phyloP scores from a whole-genome alignment of 805 yeast species.

The Ogataea wickerhamii region DNA sequence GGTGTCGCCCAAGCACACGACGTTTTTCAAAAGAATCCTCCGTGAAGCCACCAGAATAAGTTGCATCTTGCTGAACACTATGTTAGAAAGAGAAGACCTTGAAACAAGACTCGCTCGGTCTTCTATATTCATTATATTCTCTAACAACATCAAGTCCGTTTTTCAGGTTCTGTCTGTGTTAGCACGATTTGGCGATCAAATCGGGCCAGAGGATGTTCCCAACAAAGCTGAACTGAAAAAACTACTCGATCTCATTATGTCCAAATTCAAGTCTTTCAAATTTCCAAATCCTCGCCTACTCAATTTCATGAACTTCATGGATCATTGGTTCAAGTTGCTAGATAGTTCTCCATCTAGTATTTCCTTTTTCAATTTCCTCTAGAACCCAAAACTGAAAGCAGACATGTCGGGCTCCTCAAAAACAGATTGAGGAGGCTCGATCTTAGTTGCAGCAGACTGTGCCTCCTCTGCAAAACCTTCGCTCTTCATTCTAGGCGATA shows the following conservation, averaged over 20 bases:
- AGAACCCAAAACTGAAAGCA: conserved; percentile 53
- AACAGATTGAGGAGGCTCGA: conserved; percentile 48
- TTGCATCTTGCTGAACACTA: conserved; percentile 15
- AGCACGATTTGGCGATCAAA: conserved; percentile 14
- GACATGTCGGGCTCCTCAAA: conserved; percentile 78
- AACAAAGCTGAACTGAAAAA: conserved; percentile 2
- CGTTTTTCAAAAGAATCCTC: conserved; percentile 20
- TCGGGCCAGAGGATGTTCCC: conserved; percentile 14
- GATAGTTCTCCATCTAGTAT: conserved; percentile 18
- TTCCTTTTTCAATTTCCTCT: conserved; percentile 21
- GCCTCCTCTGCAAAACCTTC: background rate
- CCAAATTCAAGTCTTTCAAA: conserved; percentile 4
- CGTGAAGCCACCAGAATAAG: conserved; percentile 20
- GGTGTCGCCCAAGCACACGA: conserved; percentile 18
- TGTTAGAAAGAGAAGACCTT: conserved; percentile 17
- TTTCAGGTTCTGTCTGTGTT: conserved; percentile 26
- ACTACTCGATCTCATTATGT: conserved; percentile 4
- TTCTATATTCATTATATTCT: conserved; percentile 24
- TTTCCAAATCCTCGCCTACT: conserved; percentile 12
- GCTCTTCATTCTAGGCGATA: background rate
- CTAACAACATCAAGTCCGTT: conserved; percentile 27
- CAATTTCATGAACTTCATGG: conserved; percentile 13
- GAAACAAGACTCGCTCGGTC: conserved; percentile 15
- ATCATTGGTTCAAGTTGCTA: conserved; percentile 19
- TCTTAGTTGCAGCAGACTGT: conserved; percentile 17